Evolutionary conservation across 23 red algal genomes (phyloP).

Genomic region (Pyropia yezoensis): DNA sequence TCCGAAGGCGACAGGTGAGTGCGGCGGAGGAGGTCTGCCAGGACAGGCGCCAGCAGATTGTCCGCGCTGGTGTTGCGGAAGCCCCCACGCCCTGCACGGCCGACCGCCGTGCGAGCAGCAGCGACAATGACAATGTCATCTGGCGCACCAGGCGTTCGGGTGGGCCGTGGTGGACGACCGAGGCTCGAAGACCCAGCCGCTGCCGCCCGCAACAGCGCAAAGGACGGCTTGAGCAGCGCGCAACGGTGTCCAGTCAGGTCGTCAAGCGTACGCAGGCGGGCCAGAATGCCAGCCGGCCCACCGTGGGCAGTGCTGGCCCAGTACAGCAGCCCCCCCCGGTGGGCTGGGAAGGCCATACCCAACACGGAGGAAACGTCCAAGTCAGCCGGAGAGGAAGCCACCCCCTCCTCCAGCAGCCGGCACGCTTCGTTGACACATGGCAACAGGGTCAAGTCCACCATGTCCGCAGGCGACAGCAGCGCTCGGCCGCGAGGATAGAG

Average conservation of each 20-base stretch:
- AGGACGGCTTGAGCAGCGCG: constrained; percentile 88
- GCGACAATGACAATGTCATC: constrained; percentile 89
- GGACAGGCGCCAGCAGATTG: constrained; percentile 68
- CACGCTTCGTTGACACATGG: constrained; percentile 91
- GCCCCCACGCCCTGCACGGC: constrained; percentile 73
- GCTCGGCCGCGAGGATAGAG: not conserved
- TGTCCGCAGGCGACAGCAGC: constrained; percentile 42
- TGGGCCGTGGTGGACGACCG: constrained; percentile 33
- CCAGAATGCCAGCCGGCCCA: constrained; percentile 50
- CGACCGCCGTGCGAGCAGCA: constrained; percentile 85
- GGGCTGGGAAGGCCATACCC: constrained; percentile 89
- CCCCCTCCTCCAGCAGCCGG: constrained; percentile 80
- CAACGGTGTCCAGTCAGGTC: constrained; percentile 33
- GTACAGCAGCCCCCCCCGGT: constrained; percentile 82
- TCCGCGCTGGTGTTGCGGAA: constrained; percentile 91
- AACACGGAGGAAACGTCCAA: constrained; percentile 75
- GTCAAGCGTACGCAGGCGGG: constrained; percentile 41
- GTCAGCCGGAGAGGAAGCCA: constrained; percentile 46
- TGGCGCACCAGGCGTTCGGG: constrained; percentile 37
- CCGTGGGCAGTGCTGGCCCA: constrained; percentile 78
- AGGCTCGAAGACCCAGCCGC: constrained; percentile 7
- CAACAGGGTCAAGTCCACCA: constrained; percentile 85
- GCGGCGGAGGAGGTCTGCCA: constrained; percentile 53
- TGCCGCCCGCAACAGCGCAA: constrained; percentile 62
- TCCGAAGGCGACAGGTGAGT: constrained; percentile 38